A percentile compares a stretch with the other conserved stretches of the same genome.
Conservation (phyloP, 345 rosid genomes). For the Gossypium australe region DNA sequence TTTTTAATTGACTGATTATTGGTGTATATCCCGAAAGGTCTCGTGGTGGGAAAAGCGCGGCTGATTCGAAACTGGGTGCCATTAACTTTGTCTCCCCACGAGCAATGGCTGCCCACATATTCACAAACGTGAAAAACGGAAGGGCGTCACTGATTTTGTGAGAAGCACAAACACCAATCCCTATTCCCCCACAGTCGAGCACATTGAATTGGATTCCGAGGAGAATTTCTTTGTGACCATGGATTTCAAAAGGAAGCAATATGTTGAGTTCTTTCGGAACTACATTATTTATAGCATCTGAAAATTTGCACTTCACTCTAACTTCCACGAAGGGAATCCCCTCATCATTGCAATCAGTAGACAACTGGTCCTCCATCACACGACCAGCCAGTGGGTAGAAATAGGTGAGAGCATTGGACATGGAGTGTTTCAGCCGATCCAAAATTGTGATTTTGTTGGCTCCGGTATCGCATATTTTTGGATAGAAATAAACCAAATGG, state of each 20-base stretch:
- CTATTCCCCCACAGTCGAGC: not conserved
- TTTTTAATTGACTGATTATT: not conserved
- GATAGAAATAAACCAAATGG: not conserved
- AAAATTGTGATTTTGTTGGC: not conserved
- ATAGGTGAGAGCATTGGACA: conserved; percentile 1
- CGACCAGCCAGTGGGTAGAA: conserved; percentile 9
- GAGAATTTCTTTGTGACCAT: not conserved
- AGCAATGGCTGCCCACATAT: not conserved
- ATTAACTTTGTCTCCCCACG: not conserved
- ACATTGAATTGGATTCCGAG: not conserved
- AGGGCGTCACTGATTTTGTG: conserved; percentile 7
- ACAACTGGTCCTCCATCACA: not conserved
- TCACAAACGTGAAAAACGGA: not conserved
- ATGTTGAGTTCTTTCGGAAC: conserved; percentile 16
- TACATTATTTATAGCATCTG: conserved; percentile 8
- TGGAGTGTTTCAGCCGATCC: not conserved
- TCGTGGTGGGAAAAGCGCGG: conserved; percentile 1
- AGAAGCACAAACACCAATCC: conserved; percentile 1
- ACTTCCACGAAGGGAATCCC: conserved; percentile 23
- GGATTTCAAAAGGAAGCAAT: conserved; percentile 8
- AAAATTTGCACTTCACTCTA: conserved; percentile 19
- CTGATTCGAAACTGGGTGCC: not conserved
- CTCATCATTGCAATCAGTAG: conserved; percentile 22
- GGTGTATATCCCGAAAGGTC: not conserved
- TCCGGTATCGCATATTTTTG: not conserved